Evolutionary conservation across 306 rosid species (phyloP), one percentile per base, ranked within the genome.

Genomic region (peach (Prunus persica)): DNA sequence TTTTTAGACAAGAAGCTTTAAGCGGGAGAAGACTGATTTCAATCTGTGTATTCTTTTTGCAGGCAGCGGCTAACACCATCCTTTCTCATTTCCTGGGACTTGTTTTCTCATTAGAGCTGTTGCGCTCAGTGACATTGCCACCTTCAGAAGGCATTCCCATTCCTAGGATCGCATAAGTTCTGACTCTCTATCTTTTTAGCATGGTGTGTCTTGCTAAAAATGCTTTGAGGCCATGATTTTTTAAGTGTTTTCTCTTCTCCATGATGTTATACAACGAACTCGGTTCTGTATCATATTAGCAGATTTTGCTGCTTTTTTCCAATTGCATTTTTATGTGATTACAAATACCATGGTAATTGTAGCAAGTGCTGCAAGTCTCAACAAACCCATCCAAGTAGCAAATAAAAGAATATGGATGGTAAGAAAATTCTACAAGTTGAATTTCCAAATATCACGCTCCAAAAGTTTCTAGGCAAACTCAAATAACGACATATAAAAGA

Each of bases 31-130:
- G 14, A 24, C 46, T 69, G 75, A 65, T 20, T 25, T 15, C 8
- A 50, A 61, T 32, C 9, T 60, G 61, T 57, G 30, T 67, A 22
- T 62, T 60, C 56, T 18, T 64, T 66, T 74, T 80, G 73, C 83
- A 96, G 99, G 99, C 99, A 77, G 89, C 99, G 1, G 99, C 99
- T 3, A 96, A 96, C 86, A 87, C 96, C 4, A 89, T 96, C 80
- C 98, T 95, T 65, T 96, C 99, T 46, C 99, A 96, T 85, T 96
- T 96, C 85, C 84, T 92, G 47, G 99, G 99, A 65, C 92, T 96
- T 46, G 83, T 89, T 73, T 92, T 81, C 91, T 92, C 99, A 1
- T 71, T 92, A 75, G 99, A 92, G 88, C 88, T 96, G 72, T 86
- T 96, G 77, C 90, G 99, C 70, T 89, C 97, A 0, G 98, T 96